phyloP scores from a whole-genome alignment of 108 stramenopile genomes.

The Stephanodiscus minutulus region DNA sequence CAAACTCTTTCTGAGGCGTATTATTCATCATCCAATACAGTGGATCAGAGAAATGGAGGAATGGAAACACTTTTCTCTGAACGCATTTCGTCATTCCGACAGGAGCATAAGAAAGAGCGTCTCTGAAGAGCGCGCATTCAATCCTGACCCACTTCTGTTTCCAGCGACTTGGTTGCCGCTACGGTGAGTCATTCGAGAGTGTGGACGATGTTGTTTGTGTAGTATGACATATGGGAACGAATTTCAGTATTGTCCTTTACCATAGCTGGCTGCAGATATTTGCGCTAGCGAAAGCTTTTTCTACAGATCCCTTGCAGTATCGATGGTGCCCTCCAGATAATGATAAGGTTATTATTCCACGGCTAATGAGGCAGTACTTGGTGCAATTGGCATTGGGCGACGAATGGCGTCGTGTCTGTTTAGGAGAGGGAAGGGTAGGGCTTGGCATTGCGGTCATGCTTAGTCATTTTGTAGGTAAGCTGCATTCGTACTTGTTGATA shows the following conservation, averaged over 20 bases:
- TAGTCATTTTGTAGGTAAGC: conserved; percentile 49
- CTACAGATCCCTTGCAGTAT: conserved; percentile 48
- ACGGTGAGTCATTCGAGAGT: conserved; percentile 6
- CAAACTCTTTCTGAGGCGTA: conserved; percentile 26
- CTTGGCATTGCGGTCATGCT: conserved; percentile 59
- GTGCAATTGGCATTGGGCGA: conserved; percentile 63
- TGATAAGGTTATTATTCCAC: conserved; percentile 25
- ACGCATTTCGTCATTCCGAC: neutral
- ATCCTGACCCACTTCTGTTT: conserved; percentile 65
- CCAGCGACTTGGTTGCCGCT: conserved; percentile 75
- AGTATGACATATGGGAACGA: neutral
- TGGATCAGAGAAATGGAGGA: conserved; percentile 64
- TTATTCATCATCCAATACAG: conserved; percentile 49
- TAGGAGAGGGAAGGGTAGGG: conserved; percentile 70
- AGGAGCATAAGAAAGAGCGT: conserved; percentile 5
- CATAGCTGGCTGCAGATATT: conserved; percentile 50
- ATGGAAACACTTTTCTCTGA: conserved; percentile 45
- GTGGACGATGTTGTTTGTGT: neutral
- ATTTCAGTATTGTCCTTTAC: neutral
- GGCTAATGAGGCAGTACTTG: conserved; percentile 62
- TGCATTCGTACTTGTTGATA: neutral
- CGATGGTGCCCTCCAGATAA: conserved; percentile 40
- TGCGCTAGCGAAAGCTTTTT: conserved; percentile 48
- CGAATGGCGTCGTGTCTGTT: conserved; percentile 81
- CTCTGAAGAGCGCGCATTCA: conserved; percentile 28